Base-by-base conservation (phyloP, 2,329 filamentous ascomycete genomes). In the Emericellopsis atlantica region DNA sequence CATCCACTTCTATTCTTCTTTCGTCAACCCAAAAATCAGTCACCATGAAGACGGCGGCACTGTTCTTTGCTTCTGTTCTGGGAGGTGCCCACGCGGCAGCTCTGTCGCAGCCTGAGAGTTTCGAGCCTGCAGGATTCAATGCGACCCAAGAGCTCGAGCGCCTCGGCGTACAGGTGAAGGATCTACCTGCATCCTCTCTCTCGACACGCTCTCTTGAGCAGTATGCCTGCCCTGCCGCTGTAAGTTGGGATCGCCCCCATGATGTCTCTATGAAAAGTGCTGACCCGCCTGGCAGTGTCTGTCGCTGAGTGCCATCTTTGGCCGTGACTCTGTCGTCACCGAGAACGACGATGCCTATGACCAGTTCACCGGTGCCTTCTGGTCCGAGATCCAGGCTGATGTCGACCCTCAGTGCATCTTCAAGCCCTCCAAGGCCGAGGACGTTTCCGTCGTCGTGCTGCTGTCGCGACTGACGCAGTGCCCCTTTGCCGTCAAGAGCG, bases 401-500 rank as follows among this genome's bases (percentile, higher is more conserved):
- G 68, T 74, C 4, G 33, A 45, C 12, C 43, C 43, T 4, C 15
- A 18, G 18, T 45, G 43, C 40, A 44, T 47, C 34, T 44, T 43
- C 43, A 38, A 37, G 37, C 40, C 45, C 6, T 9, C 34, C 7
- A 18, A 24, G 15, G 18, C 45, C 0, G 32, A 37, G 1, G 51
- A 54, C 35, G 46, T 55, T 8, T 46, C 49, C 5, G 33, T 21
- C 1, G 43, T 45, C 4, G 43, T 52, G 2, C 34, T 40, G 33
- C 18, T 42, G 29, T 34, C 11, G 12, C 37, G 40, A 4, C 14
- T 40, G 37, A 44, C 40, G 23, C 36, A 38, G 31, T 44, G 43
- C 21, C 43, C 36, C 8, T 67, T 68, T 47, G 62, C 67, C 0
- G 57, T 62, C 26, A 62, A 62, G 34, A 62, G 64, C 40, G 66